Conservation (phyloP, 2,329 filamentous ascomycete species). For the Scytalidium lignicola region DNA sequence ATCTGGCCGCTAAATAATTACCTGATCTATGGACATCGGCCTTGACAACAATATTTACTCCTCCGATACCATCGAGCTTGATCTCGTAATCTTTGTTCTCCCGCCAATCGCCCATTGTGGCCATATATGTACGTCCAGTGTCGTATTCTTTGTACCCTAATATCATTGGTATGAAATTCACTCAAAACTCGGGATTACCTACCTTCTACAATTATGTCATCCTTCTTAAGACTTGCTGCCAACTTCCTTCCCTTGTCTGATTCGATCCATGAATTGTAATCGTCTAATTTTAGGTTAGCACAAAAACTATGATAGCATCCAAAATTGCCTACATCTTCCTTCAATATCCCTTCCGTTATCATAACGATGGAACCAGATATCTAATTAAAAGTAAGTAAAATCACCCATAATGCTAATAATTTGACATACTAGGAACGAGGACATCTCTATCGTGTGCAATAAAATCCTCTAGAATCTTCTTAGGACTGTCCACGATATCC, state of each 20-base stretch:
- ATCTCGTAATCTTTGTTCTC: constrained; percentile 90
- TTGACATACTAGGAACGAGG: constrained; percentile 82
- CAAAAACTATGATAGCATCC: constrained; percentile 18
- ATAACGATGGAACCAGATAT: constrained; percentile 96
- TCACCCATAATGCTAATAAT: neutral
- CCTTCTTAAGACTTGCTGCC: constrained; percentile 66
- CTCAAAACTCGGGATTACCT: constrained; percentile 6
- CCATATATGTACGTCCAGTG: constrained; percentile 87
- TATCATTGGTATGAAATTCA: constrained; percentile 8
- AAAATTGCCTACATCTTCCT: constrained; percentile 69
- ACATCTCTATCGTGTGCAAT: constrained; percentile 90
- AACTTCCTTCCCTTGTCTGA: constrained; percentile 78
- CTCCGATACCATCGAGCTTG: constrained; percentile 89
- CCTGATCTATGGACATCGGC: constrained; percentile 94
- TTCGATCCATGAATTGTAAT: constrained; percentile 99
- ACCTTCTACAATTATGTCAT: constrained; percentile 87
- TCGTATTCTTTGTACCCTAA: constrained; percentile 87
- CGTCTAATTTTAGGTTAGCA: constrained; percentile 51
- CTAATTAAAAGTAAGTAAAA: constrained; percentile 42
- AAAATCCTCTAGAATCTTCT: constrained; percentile 88
- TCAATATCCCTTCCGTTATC: constrained; percentile 75
- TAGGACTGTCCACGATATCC: constrained; percentile 87
- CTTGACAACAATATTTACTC: constrained; percentile 96
- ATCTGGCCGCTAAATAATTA: constrained; percentile 35
- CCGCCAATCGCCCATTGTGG: constrained; percentile 84